These are phyloP conservation scores for Fragaria ananassa DNA, from an alignment of 306 rosid species.

Conservation along the genomic window DNA sequence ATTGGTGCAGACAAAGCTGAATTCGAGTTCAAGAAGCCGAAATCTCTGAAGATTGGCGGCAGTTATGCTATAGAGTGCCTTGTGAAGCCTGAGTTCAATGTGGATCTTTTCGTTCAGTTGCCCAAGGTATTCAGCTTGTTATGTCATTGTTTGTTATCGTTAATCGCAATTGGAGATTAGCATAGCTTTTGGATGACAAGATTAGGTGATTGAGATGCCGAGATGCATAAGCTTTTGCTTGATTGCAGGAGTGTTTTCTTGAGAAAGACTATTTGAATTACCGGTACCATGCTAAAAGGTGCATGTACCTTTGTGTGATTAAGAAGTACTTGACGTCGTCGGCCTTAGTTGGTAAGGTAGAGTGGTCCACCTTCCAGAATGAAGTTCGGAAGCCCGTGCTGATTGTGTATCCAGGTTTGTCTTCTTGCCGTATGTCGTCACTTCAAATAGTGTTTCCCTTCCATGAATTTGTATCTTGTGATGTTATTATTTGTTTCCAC, in stretches of 20 bases:
- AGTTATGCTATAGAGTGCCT: conserved; percentile 60
- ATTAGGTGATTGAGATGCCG: not conserved
- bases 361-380: conserved; percentile 80
- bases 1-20: conserved; percentile 86
- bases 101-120: conserved; percentile 64
- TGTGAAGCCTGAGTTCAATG: conserved; percentile 58
- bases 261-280: conserved; percentile 95
- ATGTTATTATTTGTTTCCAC: conserved; percentile 4
- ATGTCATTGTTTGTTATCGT: not conserved
- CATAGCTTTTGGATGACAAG: not conserved
- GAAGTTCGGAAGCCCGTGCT: conserved; percentile 82
- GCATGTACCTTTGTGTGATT: conserved; percentile 74
- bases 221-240: not conserved
- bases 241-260: conserved; percentile 73
- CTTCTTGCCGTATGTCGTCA: conserved; percentile 6
- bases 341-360: conserved; percentile 56
- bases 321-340: conserved; percentile 61
- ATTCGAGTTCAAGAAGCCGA: conserved; percentile 69
- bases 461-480: not conserved
- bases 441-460: not conserved
- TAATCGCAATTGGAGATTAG: not conserved
- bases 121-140: conserved; percentile 57
- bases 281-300: conserved; percentile 81
- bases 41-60: conserved; percentile 51
- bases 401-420: conserved; percentile 68